Evolutionary conservation across 2,329 filamentous ascomycete species (phyloP).

Genomic region (Dothideomycetes sp.): DNA sequence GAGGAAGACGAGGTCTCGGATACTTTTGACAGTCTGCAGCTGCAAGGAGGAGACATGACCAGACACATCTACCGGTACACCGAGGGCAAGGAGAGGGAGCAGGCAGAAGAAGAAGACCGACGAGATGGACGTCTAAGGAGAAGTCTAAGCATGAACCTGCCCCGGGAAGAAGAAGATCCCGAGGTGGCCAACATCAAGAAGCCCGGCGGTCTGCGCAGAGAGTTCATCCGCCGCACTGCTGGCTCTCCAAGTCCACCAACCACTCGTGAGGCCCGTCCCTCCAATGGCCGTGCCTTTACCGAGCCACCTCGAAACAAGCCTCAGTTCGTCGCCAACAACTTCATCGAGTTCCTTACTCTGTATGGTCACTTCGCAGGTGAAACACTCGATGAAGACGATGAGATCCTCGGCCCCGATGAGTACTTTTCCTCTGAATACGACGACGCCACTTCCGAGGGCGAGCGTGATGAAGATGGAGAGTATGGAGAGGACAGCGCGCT

Average conservation of each 20-base stretch:
- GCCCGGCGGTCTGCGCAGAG: constrained; percentile 84
- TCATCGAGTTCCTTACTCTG: constrained; percentile 87
- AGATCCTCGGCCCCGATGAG: constrained; percentile 74
- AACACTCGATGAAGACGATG: constrained; percentile 91
- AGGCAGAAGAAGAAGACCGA: constrained; percentile 58
- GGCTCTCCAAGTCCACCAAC: constrained; percentile 40
- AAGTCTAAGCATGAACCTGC: constrained; percentile 78
- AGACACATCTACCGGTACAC: constrained; percentile 95
- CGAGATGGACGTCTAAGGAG: constrained; percentile 51
- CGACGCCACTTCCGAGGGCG: constrained; percentile 30
- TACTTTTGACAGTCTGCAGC: constrained; percentile 83
- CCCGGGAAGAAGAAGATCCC: constrained; percentile 65
- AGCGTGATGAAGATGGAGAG: constrained; percentile 55
- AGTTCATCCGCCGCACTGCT: constrained; percentile 72
- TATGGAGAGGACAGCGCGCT: constrained; percentile 83
- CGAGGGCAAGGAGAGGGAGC: constrained; percentile 73
- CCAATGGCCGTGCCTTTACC: constrained; percentile 15
- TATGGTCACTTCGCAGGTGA: constrained; percentile 98
- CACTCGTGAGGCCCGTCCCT: constrained; percentile 25
- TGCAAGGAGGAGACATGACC: constrained; percentile 92
- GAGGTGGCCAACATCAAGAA: constrained; percentile 87
- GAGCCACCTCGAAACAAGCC: constrained; percentile 31
- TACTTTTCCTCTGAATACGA: constrained; percentile 78
- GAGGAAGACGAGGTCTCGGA: constrained; percentile 34
- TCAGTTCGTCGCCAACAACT: constrained; percentile 76